Evolutionary conservation across 768 basidiomycete species (phyloP), one percentile per base, ranked within the genome.

Genomic region (Suillus ampliporus): DNA sequence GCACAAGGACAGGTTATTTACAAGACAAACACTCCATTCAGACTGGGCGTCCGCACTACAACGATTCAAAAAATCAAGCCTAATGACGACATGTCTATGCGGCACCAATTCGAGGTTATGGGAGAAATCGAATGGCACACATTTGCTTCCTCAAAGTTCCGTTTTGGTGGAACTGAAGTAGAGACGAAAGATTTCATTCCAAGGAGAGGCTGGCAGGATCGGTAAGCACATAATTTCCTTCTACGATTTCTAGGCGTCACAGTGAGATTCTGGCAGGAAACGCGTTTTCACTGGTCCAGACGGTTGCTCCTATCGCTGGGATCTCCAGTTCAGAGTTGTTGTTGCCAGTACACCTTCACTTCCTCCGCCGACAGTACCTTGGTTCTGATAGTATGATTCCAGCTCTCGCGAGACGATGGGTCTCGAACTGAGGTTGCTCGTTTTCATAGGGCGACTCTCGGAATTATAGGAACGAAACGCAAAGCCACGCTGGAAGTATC

Each of bases 81-180:
- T 3, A 74, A 69, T 58, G 52, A 65, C 3, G 64, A 68, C 23
- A 67, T 58, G 0, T 41, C 38, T 40, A 70, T 73, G 69, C 68
- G 26, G 5, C 74, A 77, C 61, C 69, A 71, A 1, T 76, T 77
- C 59, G 71, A 68, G 0, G 59, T 57, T 3, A 67, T 80, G 5
- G 80, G 72, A 8, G 63, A 72, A 57, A 78, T 81, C 1, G 71
- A 79, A 14, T 79, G 78, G 73, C 73, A 67, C 26, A 1, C 67
- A 1, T 37, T 79, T 10, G 67, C 69, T 17, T 71, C 77, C 0
- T 72, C 76, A 6, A 71, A 64, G 31, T 66, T 82, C 34, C 69
- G 66, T 4, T 73, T 75, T 35, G 63, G 70, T 4, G 76, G 71
- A 23, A 54, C 63, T 13, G 72, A 71, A 19, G 61, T 76, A 47